Evolutionary conservation across 1,139 yeast genomes (phyloP), one percentile per base, ranked within the genome.

Genomic region (Candida buenavistaensis): DNA sequence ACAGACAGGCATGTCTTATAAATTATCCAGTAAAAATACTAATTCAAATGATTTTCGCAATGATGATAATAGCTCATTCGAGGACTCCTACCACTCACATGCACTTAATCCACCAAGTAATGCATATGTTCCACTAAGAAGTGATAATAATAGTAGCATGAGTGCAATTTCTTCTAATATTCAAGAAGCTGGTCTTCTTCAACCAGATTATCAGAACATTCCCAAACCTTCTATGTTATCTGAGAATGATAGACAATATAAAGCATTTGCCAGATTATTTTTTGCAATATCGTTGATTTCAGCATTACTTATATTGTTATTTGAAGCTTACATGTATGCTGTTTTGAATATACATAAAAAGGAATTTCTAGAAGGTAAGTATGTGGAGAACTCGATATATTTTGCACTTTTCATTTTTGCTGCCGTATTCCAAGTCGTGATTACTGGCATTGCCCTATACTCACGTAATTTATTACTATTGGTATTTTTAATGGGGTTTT

Each of bases 381-480:
- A 55, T 33, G 41, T 47, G 20, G 60, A 56, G 38, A 37, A 54
- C 24, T 51, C 58, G 9, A 54, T 57, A 16, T 42, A 42, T 28
- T 26, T 42, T 16, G 74, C 75, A 2, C 52, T 71, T n/a, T 69
- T 69, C 45, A 64, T 69, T 20, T 71, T 71, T 50, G 75, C 75
- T n/a, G 52, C 52, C 11, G 39, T 68, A 5, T 71, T 62, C 45
- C 75, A 68, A 38, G 55, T 71, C 15, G 35, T 59, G 0, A 54
- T 73, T 26, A 62, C 78, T 2, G 43, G 54, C n/a, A 58, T 73
- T 32, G 78, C 78, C 1, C 53, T 75, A 14, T 47, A 53, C 32
- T 57, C 68, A 11, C 61, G 69, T 44, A 75, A 75, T 45, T 63
- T 73, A 43, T 50, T 65, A 47, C 59, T 57, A 49, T 57, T 70